phyloP scores from a whole-genome alignment of 306 rosid genomes.

The Quercus berberidifolia region DNA sequence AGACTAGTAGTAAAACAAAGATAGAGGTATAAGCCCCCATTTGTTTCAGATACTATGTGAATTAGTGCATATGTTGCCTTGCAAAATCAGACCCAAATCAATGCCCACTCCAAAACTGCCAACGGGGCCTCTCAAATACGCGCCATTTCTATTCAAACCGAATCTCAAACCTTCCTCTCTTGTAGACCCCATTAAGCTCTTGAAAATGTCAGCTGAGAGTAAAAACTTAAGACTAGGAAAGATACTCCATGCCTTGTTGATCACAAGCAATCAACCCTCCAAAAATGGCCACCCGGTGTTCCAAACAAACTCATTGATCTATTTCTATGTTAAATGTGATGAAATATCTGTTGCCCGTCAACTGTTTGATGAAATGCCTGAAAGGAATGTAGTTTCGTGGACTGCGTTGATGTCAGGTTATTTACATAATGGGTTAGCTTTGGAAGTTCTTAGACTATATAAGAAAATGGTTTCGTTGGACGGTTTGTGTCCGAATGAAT shows the following conservation, averaged over 20 bases:
- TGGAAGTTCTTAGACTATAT: slow-evolving; percentile 44
- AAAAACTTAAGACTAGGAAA: slow-evolving; percentile 40
- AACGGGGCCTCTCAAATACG: neutral
- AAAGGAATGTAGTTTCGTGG: slow-evolving; percentile 56
- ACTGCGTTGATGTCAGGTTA: slow-evolving; percentile 57
- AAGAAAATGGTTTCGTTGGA: slow-evolving; percentile 31
- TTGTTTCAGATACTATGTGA: too few relatives aligned
- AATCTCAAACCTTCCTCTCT: slow-evolving; percentile 2
- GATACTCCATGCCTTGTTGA: slow-evolving; percentile 49
- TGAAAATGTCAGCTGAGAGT: slow-evolving; percentile 41
- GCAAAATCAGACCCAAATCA: neutral
- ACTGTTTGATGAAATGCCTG: slow-evolving; percentile 48
- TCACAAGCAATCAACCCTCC: slow-evolving; percentile 26
- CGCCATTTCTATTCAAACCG: neutral
- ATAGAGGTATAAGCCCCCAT: too few relatives aligned
- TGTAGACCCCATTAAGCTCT: slow-evolving; percentile 36
- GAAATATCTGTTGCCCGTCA: slow-evolving; percentile 33
- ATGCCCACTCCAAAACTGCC: slow-evolving; percentile 13
- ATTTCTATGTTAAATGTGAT: slow-evolving; percentile 40
- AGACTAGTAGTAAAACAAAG: too few relatives aligned
- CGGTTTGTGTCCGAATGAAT: slow-evolving; percentile 35
- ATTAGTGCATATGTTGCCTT: neutral
- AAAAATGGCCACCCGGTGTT: slow-evolving; percentile 1
- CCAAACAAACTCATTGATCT: slow-evolving; percentile 44
- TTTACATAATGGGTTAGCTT: slow-evolving; percentile 36